phyloP scores from a whole-genome alignment of 495 filamentous ascomycete genomes.

The Penicillium paxilli region DNA sequence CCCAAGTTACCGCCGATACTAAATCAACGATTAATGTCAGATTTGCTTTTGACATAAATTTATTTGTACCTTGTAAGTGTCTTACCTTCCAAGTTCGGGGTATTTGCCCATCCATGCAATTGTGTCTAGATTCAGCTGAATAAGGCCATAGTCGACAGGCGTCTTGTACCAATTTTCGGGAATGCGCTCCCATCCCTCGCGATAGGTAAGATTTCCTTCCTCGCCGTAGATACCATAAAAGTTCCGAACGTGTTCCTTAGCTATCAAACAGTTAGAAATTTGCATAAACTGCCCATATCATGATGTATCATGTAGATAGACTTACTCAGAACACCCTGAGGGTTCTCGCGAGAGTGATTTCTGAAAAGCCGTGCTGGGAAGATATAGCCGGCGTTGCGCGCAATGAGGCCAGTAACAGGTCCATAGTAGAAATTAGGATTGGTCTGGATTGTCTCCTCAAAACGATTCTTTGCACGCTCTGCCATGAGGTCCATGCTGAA shows the following conservation, averaged over 20 bases:
- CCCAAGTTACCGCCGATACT: conserved; percentile 59
- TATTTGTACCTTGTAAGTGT: neutral
- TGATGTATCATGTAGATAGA: neutral
- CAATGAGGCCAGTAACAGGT: conserved; percentile 47
- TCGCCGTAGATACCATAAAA: conserved; percentile 47
- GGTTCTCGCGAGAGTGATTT: conserved; percentile 48
- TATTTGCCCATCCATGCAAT: conserved; percentile 37
- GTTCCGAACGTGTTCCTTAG: conserved; percentile 42
- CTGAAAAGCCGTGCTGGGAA: conserved; percentile 45
- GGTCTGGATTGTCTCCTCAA: conserved; percentile 46
- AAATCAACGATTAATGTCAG: neutral
- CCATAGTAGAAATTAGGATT: conserved; percentile 57
- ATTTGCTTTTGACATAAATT: neutral
- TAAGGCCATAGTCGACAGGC: conserved; percentile 34
- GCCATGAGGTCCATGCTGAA: conserved; percentile 41
- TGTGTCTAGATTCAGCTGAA: conserved; percentile 41
- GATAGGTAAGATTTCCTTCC: conserved; percentile 40
- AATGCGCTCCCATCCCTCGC: conserved; percentile 51
- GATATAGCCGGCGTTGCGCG: conserved; percentile 48
- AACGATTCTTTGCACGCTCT: conserved; percentile 35
- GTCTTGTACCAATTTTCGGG: conserved; percentile 65
- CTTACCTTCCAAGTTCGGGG: conserved; percentile 38
- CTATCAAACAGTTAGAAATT: conserved; percentile 17
- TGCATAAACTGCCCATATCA: neutral
- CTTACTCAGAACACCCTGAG: conserved; percentile 43